Evolutionary conservation across 768 basidiomycete genomes (phyloP).

Genomic region (Zangia roseola): DNA sequence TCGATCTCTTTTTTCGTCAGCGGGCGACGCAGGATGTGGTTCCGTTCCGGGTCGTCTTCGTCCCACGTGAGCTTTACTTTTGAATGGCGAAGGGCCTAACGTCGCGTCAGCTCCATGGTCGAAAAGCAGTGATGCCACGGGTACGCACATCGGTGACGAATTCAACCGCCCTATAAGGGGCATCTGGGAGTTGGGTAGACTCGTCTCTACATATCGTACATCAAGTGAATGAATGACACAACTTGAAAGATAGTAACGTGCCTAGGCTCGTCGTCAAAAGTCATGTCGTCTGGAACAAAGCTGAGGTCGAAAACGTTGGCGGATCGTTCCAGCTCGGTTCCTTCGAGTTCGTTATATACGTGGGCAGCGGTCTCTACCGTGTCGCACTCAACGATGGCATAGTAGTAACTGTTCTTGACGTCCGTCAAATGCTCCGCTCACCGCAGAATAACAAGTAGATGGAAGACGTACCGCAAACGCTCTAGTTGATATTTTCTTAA

Average conservation of each 20-base stretch:
- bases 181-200: slow-evolving; percentile 61
- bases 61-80: slow-evolving; percentile 99
- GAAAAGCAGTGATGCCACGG: too few species aligned
- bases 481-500: slow-evolving; percentile 91
- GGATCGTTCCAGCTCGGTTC: slow-evolving; percentile 93
- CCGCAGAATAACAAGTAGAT: not conserved
- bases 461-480: slow-evolving; percentile 67
- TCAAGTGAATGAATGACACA: not conserved
- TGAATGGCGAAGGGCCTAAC: slow-evolving; percentile 91
- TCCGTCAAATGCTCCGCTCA: slow-evolving; percentile 5
- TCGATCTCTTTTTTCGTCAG: slow-evolving; percentile 87
- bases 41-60: slow-evolving; percentile 90
- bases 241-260: slow-evolving; percentile 27
- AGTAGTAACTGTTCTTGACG: slow-evolving; percentile 72
- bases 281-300: slow-evolving; percentile 89
- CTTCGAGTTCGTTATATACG: slow-evolving; percentile 84
- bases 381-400: slow-evolving; percentile 91
- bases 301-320: slow-evolving; percentile 96
- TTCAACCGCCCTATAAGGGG: slow-evolving; percentile 72
- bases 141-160: slow-evolving; percentile 87
- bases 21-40: slow-evolving; percentile 71
- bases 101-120: not conserved
- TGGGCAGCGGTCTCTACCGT: slow-evolving; percentile 71
- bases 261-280: slow-evolving; percentile 77
- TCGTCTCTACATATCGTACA: slow-evolving; percentile 61